phyloP scores from a whole-genome alignment of 129 eudicot species.

The Chrysanthemum lavandulifolium region DNA sequence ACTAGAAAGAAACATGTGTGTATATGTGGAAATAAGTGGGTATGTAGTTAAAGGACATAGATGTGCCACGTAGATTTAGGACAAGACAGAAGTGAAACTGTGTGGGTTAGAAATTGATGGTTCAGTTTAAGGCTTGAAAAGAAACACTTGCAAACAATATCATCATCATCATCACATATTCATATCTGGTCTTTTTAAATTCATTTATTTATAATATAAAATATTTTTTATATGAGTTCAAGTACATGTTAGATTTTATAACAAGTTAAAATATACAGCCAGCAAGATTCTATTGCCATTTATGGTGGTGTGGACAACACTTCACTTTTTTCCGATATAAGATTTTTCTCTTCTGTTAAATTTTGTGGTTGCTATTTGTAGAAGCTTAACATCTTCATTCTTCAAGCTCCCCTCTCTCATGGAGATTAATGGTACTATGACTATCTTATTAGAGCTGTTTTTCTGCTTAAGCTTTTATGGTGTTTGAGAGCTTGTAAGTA shows the following conservation, averaged over 20 bases:
- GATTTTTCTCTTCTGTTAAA: background rate
- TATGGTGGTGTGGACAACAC: conserved; percentile 1
- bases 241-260: conserved; percentile 22
- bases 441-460: background rate
- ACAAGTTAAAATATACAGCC: conserved; percentile 6
- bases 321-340: conserved; percentile 8
- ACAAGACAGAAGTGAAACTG: conserved; percentile 16
- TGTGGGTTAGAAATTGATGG: conserved; percentile 11
- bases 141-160: conserved; percentile 11
- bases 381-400: background rate
- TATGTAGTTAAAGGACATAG: conserved; percentile 18
- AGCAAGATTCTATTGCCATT: conserved; percentile 24
- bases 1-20: no score
- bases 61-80: conserved; percentile 27
- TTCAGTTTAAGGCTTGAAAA: conserved; percentile 31
- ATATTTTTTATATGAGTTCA: conserved; percentile 28
- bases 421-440: background rate
- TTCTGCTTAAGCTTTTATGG: background rate
- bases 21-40: background rate
- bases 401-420: conserved; percentile 8
- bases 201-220: background rate
- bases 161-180: conserved; percentile 13
- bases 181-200: conserved; percentile 24
- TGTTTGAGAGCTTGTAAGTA: no score
- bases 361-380: conserved; percentile 4